Conservation (phyloP, 139 green algal species). For the Gonium pectorale region DNA sequence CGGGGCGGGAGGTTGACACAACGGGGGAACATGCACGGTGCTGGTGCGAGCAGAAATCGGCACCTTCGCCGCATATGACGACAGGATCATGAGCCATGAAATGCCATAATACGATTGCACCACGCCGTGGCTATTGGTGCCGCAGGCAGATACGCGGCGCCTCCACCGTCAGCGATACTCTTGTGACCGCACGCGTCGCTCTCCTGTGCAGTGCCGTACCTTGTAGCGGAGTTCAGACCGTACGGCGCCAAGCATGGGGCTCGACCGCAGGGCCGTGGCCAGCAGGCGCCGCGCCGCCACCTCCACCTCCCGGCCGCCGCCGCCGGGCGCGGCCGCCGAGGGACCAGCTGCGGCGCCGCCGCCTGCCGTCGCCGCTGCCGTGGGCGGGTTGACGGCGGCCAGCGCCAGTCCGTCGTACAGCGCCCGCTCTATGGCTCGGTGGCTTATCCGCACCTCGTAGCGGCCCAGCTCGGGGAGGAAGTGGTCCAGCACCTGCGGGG, state of each 20-base stretch:
- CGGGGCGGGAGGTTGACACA: too few relatives aligned
- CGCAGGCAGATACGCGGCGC: too few relatives aligned
- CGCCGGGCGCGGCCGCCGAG: too few relatives aligned
- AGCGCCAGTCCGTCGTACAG: conserved; percentile 40
- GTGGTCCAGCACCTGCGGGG: conserved; percentile 52
- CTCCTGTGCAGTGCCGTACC: too few relatives aligned
- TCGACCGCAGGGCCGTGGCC: conserved; percentile 49
- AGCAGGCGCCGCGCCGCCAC: conserved; percentile 62
- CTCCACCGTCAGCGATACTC: too few relatives aligned
- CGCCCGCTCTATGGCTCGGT: conserved; percentile 69
- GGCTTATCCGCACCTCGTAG: conserved; percentile 70
- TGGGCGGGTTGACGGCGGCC: conserved; percentile 44
- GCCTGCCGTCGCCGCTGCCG: not conserved
- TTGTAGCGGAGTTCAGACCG: conserved; percentile 26
- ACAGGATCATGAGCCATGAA: too few relatives aligned
- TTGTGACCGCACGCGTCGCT: too few relatives aligned
- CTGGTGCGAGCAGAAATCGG: too few relatives aligned
- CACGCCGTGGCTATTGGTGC: too few relatives aligned
- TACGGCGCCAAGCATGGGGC: conserved; percentile 27
- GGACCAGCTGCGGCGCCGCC: not conserved
- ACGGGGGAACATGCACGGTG: too few relatives aligned
- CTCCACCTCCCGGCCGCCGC: not conserved
- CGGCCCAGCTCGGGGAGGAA: conserved; percentile 57
- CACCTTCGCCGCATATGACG: too few relatives aligned
- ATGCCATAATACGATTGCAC: too few relatives aligned